Conservation (phyloP, 805 yeast genomes). For the Myxozyma nipponensis region DNA sequence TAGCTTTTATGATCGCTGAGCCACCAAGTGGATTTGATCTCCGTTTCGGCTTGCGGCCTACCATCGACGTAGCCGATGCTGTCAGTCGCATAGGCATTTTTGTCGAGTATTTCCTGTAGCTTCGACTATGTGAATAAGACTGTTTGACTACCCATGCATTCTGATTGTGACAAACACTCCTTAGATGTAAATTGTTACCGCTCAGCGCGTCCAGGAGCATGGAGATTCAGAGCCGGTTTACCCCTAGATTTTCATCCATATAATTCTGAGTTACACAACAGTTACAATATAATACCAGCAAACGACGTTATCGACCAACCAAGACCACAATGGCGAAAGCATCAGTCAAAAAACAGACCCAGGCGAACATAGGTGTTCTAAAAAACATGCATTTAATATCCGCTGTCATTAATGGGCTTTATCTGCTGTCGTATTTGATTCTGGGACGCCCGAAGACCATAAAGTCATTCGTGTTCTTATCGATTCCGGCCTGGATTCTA, state of each 20-base stretch:
- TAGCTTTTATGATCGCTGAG: constrained; percentile 12
- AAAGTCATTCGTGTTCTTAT: constrained; percentile 44
- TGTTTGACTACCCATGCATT: too few species aligned
- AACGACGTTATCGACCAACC: too few species aligned
- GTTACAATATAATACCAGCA: too few species aligned
- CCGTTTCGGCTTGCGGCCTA: constrained; percentile 17
- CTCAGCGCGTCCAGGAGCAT: too few species aligned
- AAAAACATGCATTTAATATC: constrained; percentile 39
- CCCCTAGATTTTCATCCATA: too few species aligned
- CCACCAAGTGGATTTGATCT: constrained; percentile 11
- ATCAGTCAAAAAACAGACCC: constrained; percentile 43
- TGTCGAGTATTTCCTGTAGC: too few species aligned
- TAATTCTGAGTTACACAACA: too few species aligned
- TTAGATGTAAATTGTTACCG: too few species aligned
- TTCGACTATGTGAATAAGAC: too few species aligned
- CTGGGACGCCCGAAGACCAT: constrained; percentile 48
- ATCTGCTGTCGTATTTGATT: constrained; percentile 40
- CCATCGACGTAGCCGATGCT: constrained; percentile 17
- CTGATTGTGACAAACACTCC: too few species aligned
- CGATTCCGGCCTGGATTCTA: constrained; percentile 43
- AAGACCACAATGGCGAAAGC: constrained; percentile 43
- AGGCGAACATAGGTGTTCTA: constrained; percentile 36
- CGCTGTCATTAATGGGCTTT: constrained; percentile 40
- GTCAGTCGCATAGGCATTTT: constrained; percentile 22
- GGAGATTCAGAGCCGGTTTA: too few species aligned